phyloP scores from a whole-genome alignment of 306 rosid species.

The Vachellia collinsii region DNA sequence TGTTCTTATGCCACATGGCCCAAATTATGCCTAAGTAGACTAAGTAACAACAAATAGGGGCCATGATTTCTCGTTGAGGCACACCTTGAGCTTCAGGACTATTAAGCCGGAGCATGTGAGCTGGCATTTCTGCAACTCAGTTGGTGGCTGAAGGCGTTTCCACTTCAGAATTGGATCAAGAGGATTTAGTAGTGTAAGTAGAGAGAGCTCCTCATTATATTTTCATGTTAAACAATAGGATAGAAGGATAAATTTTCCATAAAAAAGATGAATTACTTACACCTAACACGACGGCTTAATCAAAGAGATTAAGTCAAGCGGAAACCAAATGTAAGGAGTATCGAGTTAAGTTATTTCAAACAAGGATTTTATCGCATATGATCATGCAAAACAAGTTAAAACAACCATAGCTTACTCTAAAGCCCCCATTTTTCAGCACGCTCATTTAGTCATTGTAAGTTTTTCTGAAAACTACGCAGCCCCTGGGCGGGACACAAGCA shows the following conservation, averaged over 20 bases:
- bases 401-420: neutral
- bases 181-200: neutral
- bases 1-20: neutral
- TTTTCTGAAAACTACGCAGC: neutral
- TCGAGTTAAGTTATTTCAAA: neutral
- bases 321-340: neutral
- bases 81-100: neutral
- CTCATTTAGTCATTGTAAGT: neutral
- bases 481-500: neutral
- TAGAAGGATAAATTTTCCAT: neutral
- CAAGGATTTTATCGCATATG: neutral
- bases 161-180: neutral
- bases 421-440: neutral
- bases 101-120: neutral
- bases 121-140: neutral
- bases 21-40: neutral
- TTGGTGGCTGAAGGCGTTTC: neutral
- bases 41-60: neutral
- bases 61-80: neutral
- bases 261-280: neutral
- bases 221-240: neutral
- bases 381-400: neutral
- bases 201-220: slow-evolving; percentile 4
- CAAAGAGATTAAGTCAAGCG: neutral
- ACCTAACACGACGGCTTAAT: neutral